A percentile compares a stretch with the other conserved stretches of the same genome.
Conservation (phyloP, 164 flowering plant genomes). For the Kalanchoe fedtschenkoi region DNA sequence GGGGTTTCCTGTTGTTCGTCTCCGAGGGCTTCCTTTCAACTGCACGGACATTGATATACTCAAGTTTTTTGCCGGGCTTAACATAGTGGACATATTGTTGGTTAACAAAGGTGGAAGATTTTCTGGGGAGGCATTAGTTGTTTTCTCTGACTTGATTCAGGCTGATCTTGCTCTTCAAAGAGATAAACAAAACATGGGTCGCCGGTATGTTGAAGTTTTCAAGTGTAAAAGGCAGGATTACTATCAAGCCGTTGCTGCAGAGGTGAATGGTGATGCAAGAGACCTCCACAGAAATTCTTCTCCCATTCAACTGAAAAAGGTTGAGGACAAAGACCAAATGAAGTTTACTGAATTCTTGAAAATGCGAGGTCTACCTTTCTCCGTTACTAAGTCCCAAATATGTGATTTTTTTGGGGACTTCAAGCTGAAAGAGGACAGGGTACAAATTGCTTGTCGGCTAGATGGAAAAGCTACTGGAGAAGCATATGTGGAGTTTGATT, state of each 20-base stretch:
- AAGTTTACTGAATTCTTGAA: constrained; percentile 4
- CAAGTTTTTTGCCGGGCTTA: constrained; percentile 88
- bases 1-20: constrained; percentile 81
- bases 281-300: constrained; percentile 52
- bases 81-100: constrained; percentile 74
- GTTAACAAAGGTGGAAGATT: constrained; percentile 60
- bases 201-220: constrained; percentile 83
- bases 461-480: constrained; percentile 7
- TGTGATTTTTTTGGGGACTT: constrained; percentile 4
- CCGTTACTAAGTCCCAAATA: neutral
- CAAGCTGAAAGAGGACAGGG: neutral
- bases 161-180: constrained; percentile 72
- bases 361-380: constrained; percentile 7
- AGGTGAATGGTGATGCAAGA: constrained; percentile 58
- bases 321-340: constrained; percentile 1
- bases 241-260: constrained; percentile 77
- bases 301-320: constrained; percentile 15
- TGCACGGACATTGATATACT: constrained; percentile 75
- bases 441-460: neutral
- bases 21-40: constrained; percentile 82
- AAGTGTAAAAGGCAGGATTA: constrained; percentile 79
- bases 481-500: constrained; percentile 7
- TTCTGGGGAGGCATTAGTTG: constrained; percentile 80
- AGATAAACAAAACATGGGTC: constrained; percentile 81
- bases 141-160: constrained; percentile 66